Evolutionary conservation across 73 alveolate species (phyloP), one percentile per base, ranked within the genome.

Genomic region (Tetrahymena borealis): DNA sequence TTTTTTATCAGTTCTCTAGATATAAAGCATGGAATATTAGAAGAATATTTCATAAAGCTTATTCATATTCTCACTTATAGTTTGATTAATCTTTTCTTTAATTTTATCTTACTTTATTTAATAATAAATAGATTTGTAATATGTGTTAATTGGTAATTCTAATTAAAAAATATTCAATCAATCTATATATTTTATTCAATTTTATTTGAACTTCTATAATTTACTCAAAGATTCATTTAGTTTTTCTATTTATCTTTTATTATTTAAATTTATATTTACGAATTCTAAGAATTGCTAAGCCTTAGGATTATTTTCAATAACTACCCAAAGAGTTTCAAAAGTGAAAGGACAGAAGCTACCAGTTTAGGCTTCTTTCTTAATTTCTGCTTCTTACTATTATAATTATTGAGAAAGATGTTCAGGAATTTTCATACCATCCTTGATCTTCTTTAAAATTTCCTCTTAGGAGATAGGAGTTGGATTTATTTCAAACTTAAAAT

Each of bases 301-400:
- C 93, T 93, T 92, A 85, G 95, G 93, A 93, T 93, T 93, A 8
- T 93, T 93, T 32, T 93, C 92, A 15, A 93, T 93, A 20, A 93
- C 91, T 11, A 92, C 91, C 95, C 95, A 93, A 28, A 93, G 13
- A 33, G 90, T 93, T 40, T 79, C 90, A 93, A 93, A 93, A 32
- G 90, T 93, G 41, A 79, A 93, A 7, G 95, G 95, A 90, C 95
- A 93, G 24, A 79, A 90, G 12, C 91, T 40, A 6, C 91, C 91
- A 38, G 95, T 77, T 85, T 93, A 32, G 20, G 90, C 91, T 38
- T 93, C 92, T 36, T 79, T 85, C 38, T 85, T 38, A 39, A 43
- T 93, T 78, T 93, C 93, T 20, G 42, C 38, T 39, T 92, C 95
- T 92, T 42, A n/a, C 11, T 79, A 33, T 32, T 93, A 4, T 13